Evolutionary conservation across 352 stramenopile genomes (phyloP).

Genomic region (Lagenidium giganteum): DNA sequence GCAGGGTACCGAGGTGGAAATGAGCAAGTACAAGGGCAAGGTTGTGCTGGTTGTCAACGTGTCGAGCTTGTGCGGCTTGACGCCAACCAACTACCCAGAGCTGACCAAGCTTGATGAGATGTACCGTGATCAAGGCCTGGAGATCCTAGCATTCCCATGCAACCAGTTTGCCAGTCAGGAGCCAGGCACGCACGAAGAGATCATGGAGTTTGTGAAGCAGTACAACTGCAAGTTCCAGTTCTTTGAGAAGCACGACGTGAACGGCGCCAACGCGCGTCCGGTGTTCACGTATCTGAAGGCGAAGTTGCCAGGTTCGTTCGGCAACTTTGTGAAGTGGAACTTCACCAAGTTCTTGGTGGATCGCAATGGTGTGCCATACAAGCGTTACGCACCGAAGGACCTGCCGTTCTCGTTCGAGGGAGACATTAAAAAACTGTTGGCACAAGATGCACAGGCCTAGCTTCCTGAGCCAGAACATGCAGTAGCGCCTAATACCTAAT

Average conservation of each 20-base stretch:
- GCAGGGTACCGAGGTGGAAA: slow-evolving; percentile 37
- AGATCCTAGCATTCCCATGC: slow-evolving; percentile 78
- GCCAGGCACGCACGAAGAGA: slow-evolving; percentile 45
- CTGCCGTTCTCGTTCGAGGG: slow-evolving; percentile 68
- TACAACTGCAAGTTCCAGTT: slow-evolving; percentile 44
- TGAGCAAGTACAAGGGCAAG: slow-evolving; percentile 42
- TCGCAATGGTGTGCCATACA: slow-evolving; percentile 62
- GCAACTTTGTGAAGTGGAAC: slow-evolving; percentile 86
- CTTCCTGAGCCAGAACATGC: too few species aligned
- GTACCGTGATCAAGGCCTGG: slow-evolving; percentile 46
- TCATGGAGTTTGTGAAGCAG: slow-evolving; percentile 54
- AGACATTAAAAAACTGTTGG: slow-evolving; percentile 74
- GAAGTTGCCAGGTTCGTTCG: slow-evolving; percentile 54
- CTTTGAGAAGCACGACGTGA: slow-evolving; percentile 79
- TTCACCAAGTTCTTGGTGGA: slow-evolving; percentile 90
- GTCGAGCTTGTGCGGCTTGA: slow-evolving; percentile 17
- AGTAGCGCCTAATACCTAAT: too few species aligned
- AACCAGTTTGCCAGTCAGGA: slow-evolving; percentile 85
- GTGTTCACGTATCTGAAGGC: slow-evolving; percentile 83
- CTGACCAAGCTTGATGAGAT: slow-evolving; percentile 53
- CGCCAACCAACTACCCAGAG: slow-evolving; percentile 66
- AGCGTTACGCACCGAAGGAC: slow-evolving; percentile 70
- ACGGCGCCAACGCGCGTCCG: slow-evolving; percentile 71
- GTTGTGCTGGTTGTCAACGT: slow-evolving; percentile 21
- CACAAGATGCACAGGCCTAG: too few species aligned